These are phyloP conservation scores for Elasticomyces elasticus DNA, from an alignment of 495 filamentous ascomycete species.

Conservation along the genomic window DNA sequence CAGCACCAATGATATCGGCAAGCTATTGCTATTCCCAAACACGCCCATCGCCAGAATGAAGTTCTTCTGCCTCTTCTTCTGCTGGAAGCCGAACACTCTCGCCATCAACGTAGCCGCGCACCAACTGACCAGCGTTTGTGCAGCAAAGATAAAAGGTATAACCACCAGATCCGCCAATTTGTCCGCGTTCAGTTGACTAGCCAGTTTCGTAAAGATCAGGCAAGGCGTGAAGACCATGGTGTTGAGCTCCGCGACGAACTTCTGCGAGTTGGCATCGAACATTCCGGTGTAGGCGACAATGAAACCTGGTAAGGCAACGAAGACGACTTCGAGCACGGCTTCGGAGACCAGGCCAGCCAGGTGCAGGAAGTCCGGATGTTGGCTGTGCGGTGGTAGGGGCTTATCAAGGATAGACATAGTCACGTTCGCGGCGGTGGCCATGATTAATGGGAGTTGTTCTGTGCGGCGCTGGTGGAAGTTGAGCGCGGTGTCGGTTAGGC, in stretches of 20 bases:
- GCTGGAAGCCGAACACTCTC: conserved; percentile 58
- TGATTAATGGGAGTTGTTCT: conserved; percentile 6
- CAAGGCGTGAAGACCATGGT: conserved; percentile 91
- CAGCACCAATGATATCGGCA: conserved; percentile 91
- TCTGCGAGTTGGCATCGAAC: conserved; percentile 89
- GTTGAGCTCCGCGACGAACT: conserved; percentile 91
- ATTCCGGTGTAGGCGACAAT: conserved; percentile 80
- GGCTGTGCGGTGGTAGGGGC: conserved; percentile 9
- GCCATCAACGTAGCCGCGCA: conserved; percentile 57
- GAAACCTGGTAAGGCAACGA: conserved; percentile 91
- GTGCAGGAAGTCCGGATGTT: conserved; percentile 58
- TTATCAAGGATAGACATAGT: background rate
- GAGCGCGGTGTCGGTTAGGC: conserved; percentile 1
- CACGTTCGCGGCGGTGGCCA: conserved; percentile 1
- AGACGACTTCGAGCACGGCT: conserved; percentile 90
- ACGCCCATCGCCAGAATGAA: conserved; percentile 97
- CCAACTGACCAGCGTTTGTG: conserved; percentile 80
- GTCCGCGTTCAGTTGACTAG: conserved; percentile 84
- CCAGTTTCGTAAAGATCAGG: conserved; percentile 93
- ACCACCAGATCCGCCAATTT: conserved; percentile 83
- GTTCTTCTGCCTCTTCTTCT: conserved; percentile 59
- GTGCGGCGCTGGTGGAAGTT: conserved; percentile 2
- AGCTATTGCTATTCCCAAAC: conserved; percentile 96
- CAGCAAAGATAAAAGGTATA: conserved; percentile 84
- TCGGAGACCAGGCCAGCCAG: conserved; percentile 85